Conservation (phyloP, 805 yeast genomes). For the Kodamaea restingae region DNA sequence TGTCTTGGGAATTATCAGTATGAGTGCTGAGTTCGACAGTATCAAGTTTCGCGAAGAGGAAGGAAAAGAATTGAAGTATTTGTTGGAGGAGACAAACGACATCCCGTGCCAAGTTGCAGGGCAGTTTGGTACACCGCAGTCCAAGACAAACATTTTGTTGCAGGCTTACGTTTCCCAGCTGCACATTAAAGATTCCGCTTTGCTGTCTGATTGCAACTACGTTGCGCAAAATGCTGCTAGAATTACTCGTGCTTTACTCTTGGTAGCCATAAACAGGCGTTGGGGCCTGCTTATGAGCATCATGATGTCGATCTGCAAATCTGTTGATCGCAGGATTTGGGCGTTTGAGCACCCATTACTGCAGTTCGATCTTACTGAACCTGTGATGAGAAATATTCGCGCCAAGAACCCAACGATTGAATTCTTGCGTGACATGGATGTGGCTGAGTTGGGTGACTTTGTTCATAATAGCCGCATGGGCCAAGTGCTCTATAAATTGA, state of each 20-base stretch:
- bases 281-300: conserved; percentile 84
- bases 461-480: conserved; percentile 84
- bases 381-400: conserved; percentile 57
- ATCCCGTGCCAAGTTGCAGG: conserved; percentile 79
- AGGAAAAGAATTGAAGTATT: conserved; percentile 58
- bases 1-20: conserved; percentile 78
- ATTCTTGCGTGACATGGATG: conserved; percentile 63
- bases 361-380: conserved; percentile 78
- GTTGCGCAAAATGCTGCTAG: conserved; percentile 95
- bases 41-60: conserved; percentile 89
- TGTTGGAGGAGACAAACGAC: conserved; percentile 50
- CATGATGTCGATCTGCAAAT: conserved; percentile 76
- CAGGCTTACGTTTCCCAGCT: conserved; percentile 87
- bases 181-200: conserved; percentile 68
- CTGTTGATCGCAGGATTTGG: conserved; percentile 85
- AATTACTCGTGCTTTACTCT: conserved; percentile 84
- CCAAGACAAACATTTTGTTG: conserved; percentile 80
- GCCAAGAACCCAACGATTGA: conserved; percentile 67
- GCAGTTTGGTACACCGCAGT: conserved; percentile 67
- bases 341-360: conserved; percentile 83
- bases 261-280: conserved; percentile 80
- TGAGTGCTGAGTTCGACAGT: conserved; percentile 91
- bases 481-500: conserved; percentile 48
- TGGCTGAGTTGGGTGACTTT: conserved; percentile 80
- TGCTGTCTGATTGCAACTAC: conserved; percentile 82